These are phyloP conservation scores for Solanum chacoense DNA, from an alignment of 305 asterid species.

Conservation along the genomic window DNA sequence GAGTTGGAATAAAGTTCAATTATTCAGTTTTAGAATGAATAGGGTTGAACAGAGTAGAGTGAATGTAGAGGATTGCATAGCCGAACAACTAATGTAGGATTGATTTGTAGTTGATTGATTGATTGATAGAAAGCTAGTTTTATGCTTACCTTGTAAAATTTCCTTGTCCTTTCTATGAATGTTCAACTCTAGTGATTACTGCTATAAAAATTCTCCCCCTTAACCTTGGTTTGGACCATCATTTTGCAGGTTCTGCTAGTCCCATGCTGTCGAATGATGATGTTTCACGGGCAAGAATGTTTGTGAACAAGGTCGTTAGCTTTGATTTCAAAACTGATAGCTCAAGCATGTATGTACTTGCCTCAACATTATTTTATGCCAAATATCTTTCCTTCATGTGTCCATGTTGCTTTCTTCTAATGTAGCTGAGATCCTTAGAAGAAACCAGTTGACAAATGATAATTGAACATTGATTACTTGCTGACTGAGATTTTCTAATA, in stretches of 20 bases:
- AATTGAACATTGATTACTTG: neutral
- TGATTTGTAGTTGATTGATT: neutral
- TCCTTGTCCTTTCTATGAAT: neutral
- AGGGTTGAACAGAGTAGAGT: neutral
- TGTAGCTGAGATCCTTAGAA: neutral
- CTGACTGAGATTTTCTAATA: neutral
- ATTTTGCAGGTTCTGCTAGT: conserved; percentile 70
- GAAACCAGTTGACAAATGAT: neutral
- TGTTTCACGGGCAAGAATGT: conserved; percentile 55
- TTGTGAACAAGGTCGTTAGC: conserved; percentile 47
- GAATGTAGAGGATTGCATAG: neutral
- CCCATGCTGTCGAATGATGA: conserved; percentile 74
- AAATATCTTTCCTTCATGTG: neutral
- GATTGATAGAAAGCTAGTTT: neutral
- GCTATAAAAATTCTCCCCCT: neutral
- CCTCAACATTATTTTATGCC: neutral
- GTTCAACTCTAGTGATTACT: neutral
- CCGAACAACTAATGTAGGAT: neutral
- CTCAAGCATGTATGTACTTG: conserved; percentile 66
- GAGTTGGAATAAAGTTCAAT: neutral
- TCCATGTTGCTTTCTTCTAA: neutral
- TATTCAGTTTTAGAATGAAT: neutral
- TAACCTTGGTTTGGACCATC: neutral
- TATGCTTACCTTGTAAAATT: neutral
- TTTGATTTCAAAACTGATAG: conserved; percentile 24